phyloP scores from a whole-genome alignment of 75 land plant genomes.

The Picea glauca region DNA sequence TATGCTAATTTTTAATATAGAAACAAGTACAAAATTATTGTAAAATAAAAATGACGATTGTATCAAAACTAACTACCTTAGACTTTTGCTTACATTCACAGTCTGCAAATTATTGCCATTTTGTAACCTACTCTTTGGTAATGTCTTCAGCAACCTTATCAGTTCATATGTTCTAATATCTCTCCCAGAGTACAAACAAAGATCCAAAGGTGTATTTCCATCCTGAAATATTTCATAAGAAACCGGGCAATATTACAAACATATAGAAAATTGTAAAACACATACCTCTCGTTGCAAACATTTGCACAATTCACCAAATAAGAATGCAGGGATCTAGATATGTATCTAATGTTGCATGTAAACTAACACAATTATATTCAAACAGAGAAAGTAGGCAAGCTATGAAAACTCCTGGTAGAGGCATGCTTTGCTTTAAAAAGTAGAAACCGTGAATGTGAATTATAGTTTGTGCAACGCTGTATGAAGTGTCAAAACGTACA shows the following conservation, averaged over 20 bases:
- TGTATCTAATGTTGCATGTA: not conserved
- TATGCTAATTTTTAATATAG: too few relatives aligned
- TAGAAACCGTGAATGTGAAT: not conserved
- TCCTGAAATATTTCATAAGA: slow-evolving; percentile 34
- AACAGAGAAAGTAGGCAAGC: too few relatives aligned
- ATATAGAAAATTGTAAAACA: not conserved
- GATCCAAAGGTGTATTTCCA: slow-evolving; percentile 58
- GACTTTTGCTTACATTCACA: too few relatives aligned
- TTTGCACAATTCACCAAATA: not conserved
- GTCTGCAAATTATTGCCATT: too few relatives aligned
- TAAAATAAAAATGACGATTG: too few relatives aligned
- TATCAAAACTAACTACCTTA: too few relatives aligned
- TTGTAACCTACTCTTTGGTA: not conserved
- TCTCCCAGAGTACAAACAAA: slow-evolving; percentile 56
- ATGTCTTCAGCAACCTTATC: slow-evolving; percentile 49
- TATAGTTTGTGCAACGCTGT: not conserved
- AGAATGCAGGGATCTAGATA: not conserved
- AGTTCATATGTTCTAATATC: slow-evolving; percentile 45
- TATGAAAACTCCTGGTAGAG: not conserved
- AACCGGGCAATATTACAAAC: not conserved
- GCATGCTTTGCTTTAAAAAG: not conserved
- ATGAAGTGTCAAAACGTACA: not conserved
- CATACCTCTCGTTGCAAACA: not conserved
- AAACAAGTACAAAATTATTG: too few relatives aligned
- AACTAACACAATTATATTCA: too few relatives aligned